phyloP scores from a whole-genome alignment of 2,329 filamentous ascomycete species.

The Ceratocystis papillata region DNA sequence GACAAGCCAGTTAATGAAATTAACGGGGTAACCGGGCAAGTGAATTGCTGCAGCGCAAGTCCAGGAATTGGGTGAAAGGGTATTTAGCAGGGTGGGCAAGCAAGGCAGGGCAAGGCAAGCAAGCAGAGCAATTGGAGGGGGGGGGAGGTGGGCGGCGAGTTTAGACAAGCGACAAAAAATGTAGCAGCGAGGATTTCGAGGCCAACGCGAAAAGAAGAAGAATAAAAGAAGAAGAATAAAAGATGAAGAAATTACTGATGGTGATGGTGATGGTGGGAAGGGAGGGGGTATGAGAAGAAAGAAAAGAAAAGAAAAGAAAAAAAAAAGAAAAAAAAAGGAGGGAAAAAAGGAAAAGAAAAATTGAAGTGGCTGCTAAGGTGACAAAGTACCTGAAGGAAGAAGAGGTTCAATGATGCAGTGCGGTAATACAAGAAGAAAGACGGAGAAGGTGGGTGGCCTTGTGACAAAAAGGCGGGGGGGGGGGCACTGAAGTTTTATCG shows the following conservation, averaged over 20 bases:
- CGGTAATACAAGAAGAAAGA: conserved; percentile 19
- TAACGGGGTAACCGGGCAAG: conserved; percentile 24
- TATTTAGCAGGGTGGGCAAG: not conserved
- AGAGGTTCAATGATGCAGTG: conserved; percentile 13
- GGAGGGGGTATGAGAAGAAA: conserved; percentile 5
- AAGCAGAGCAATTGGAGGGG: conserved; percentile 1
- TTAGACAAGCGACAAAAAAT: not conserved
- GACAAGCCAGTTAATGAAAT: conserved; percentile 16
- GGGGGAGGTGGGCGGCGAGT: not conserved
- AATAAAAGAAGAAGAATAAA: conserved; percentile 8
- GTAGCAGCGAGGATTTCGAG: not conserved
- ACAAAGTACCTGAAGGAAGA: conserved; percentile 19
- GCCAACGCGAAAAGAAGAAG: not conserved
- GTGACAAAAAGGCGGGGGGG: conserved; percentile 19
- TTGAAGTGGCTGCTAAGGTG: conserved; percentile 9
- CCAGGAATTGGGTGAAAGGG: not conserved
- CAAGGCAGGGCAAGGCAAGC: not conserved
- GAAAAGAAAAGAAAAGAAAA: conserved; percentile 13
- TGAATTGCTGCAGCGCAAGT: conserved; percentile 18
- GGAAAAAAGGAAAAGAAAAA: conserved; percentile 11
- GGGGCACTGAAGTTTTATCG: conserved; percentile 17
- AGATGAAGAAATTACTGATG: conserved; percentile 12
- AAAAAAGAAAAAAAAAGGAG: not conserved
- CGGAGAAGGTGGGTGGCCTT: conserved; percentile 18
- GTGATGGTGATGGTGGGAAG: conserved; percentile 4